Evolutionary conservation across 768 basidiomycete species (phyloP).

Genomic region (Tricholoma sp.): DNA sequence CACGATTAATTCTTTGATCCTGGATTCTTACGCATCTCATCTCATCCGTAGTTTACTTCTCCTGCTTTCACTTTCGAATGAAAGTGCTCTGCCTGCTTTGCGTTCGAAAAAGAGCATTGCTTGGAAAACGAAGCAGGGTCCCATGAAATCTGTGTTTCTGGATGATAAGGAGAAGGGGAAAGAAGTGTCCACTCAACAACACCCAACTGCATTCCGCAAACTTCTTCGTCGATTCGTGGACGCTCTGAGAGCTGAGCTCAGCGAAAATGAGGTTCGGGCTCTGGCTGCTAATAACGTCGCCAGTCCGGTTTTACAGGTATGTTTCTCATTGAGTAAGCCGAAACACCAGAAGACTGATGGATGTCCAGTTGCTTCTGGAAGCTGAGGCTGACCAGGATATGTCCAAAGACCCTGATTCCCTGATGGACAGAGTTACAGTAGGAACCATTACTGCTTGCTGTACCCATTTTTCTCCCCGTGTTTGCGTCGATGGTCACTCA

Average conservation of each 20-base stretch:
- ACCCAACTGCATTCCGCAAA: constrained; percentile 45
- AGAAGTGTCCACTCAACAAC: constrained; percentile 16
- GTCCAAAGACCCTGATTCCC: constrained; percentile 55
- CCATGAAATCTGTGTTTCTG: constrained; percentile 74
- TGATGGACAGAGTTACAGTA: constrained; percentile 77
- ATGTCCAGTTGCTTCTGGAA: constrained; percentile 68
- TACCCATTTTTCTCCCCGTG: constrained; percentile 31
- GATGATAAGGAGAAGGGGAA: constrained; percentile 36
- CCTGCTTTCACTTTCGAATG: constrained; percentile 52
- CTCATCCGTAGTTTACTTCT: constrained; percentile 77
- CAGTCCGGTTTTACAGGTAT: constrained; percentile 70
- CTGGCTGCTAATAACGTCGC: constrained; percentile 74
- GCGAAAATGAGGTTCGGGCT: constrained; percentile 71
- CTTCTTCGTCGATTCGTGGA: constrained; percentile 45
- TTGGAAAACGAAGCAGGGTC: constrained; percentile 78
- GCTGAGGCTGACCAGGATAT: constrained; percentile 68
- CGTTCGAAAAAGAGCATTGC: constrained; percentile 84
- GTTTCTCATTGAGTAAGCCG: constrained; percentile 11
- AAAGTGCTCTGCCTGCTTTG: constrained; percentile 34
- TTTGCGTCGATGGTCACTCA: not conserved
- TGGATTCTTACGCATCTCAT: constrained; percentile 89
- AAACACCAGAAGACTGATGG: constrained; percentile 2
- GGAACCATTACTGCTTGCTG: constrained; percentile 67
- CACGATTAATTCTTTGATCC: constrained; percentile 56
- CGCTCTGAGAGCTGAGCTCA: constrained; percentile 45